Evolutionary conservation across 441 rosid genomes (phyloP).

Genomic region (California macrophylla): DNA sequence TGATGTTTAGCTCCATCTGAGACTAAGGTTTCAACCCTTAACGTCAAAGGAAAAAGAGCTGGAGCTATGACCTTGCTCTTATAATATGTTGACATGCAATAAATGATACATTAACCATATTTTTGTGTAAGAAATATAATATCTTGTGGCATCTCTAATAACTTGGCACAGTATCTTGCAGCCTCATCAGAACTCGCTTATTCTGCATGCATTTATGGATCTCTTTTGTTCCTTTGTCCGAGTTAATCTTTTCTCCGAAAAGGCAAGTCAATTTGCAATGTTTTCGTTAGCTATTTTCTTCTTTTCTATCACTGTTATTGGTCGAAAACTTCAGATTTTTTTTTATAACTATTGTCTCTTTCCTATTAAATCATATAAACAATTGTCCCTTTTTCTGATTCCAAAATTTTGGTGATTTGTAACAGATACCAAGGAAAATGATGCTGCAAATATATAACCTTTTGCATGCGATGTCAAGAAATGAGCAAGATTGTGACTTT

Average conservation of each 20-base stretch:
- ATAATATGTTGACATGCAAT: not conserved
- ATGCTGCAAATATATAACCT: slow-evolving; percentile 92
- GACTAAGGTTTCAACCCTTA: not conserved
- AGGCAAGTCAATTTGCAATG: slow-evolving; percentile 44
- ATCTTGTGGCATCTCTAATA: slow-evolving; percentile 42
- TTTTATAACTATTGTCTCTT: not conserved
- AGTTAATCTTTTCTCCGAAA: slow-evolving; percentile 88
- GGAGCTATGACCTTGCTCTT: not conserved
- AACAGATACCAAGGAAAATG: slow-evolving; percentile 96
- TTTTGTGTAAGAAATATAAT: not conserved
- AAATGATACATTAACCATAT: not conserved
- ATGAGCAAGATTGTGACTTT: slow-evolving; percentile 89
- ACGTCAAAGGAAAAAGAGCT: not conserved
- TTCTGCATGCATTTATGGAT: slow-evolving; percentile 94
- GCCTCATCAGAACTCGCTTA: slow-evolving; percentile 98
- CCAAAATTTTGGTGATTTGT: slow-evolving; percentile 19
- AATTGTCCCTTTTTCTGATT: slow-evolving; percentile 14
- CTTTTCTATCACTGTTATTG: slow-evolving; percentile 6
- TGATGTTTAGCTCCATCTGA: not conserved
- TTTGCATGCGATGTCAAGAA: slow-evolving; percentile 84
- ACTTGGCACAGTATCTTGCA: slow-evolving; percentile 70
- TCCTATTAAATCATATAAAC: not conserved
- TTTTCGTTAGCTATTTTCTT: not conserved
- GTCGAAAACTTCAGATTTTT: slow-evolving; percentile 15
- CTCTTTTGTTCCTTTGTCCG: slow-evolving; percentile 91